Evolutionary conservation across 805 yeast genomes (phyloP).

Genomic region (Teunomyces kruisii): DNA sequence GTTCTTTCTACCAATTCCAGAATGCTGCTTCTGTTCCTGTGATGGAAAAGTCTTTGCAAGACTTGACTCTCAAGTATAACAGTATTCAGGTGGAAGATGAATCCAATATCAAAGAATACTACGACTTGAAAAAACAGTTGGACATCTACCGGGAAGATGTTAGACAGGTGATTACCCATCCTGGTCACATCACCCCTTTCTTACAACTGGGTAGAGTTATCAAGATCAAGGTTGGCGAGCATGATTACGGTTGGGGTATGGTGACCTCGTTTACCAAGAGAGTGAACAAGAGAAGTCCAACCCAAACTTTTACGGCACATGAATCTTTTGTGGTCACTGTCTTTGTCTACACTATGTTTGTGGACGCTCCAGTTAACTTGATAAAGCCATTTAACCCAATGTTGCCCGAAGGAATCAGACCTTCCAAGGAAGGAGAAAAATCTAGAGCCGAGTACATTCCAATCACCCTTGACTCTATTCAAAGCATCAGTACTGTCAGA

Average conservation of each 20-base stretch:
- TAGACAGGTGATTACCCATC: slow-evolving; percentile 83
- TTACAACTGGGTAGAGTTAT: slow-evolving; percentile 87
- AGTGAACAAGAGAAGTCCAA: slow-evolving; percentile 55
- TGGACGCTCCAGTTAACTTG: slow-evolving; percentile 80
- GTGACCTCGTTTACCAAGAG: slow-evolving; percentile 78
- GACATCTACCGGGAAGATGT: slow-evolving; percentile 71
- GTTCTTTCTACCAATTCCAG: slow-evolving; percentile 94
- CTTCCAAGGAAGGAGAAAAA: slow-evolving; percentile 71
- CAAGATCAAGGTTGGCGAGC: slow-evolving; percentile 57
- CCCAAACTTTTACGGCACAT: slow-evolving; percentile 70
- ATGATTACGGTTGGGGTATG: slow-evolving; percentile 96
- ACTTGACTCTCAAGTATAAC: slow-evolving; percentile 49
- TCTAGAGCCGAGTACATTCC: slow-evolving; percentile 79
- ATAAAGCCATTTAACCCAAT: slow-evolving; percentile 74
- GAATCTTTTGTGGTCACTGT: slow-evolving; percentile 88
- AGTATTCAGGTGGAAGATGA: slow-evolving; percentile 60
- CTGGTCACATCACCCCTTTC: slow-evolving; percentile 79
- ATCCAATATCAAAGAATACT: slow-evolving; percentile 71
- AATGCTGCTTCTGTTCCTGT: slow-evolving; percentile 87
- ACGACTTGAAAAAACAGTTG: slow-evolving; percentile 74
- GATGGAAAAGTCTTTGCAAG: slow-evolving; percentile 66
- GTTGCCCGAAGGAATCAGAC: slow-evolving; percentile 88
- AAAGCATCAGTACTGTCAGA: slow-evolving; percentile 74
- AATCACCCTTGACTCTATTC: slow-evolving; percentile 75
- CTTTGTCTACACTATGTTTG: slow-evolving; percentile 72